Base-by-base conservation (phyloP, 805 yeast species). In the Blastobotrys muscicola region DNA sequence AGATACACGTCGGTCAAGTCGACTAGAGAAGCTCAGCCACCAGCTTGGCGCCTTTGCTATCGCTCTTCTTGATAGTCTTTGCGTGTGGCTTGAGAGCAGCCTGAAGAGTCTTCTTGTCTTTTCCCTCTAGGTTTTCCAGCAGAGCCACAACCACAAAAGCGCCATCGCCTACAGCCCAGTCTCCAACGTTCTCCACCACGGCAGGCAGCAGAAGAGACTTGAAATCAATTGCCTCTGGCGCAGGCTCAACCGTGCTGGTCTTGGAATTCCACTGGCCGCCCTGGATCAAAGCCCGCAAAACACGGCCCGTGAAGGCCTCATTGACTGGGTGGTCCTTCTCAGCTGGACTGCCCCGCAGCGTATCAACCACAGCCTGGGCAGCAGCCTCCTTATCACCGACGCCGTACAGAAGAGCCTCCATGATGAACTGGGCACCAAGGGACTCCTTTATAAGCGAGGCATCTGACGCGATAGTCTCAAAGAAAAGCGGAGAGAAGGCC, bases 261-360 rank as follows among this genome's bases (percentile, higher is more conserved):
- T 78, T 76, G 56, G 71, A 74, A 56, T 80, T 79, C 82, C 86
- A 85, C 58, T 79, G 85, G 55, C 89, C 89, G 48, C 89, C 90
- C 63, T 84, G 94, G 51, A 86, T 82, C 54, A 86, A 67, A 0
- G 85, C 68, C 61, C 85, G 81, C 50, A 86, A 64, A 41, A 82
- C 68, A 68, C 96, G 77, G 2, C 85, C 71, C 23, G 84, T 73
- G 60, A 80, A 83, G 41, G 92, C 83, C 57, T 75, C 76, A 52
- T 83, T 69, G 38, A 63, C 45, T 45, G 85, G 72, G 59, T 83
- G 94, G 42, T 65, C 72, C 51, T 78, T 85, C 38, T 74, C 81
- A 14, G 70, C 60, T 13, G 85, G 72, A 46, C 84, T 85, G 36
- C 86, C 86, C 50, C 74, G 54, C 38, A 29, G 31, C 16, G 37